Conservation (phyloP, 2,329 filamentous ascomycete genomes). For the Claviceps fusiformis region DNA sequence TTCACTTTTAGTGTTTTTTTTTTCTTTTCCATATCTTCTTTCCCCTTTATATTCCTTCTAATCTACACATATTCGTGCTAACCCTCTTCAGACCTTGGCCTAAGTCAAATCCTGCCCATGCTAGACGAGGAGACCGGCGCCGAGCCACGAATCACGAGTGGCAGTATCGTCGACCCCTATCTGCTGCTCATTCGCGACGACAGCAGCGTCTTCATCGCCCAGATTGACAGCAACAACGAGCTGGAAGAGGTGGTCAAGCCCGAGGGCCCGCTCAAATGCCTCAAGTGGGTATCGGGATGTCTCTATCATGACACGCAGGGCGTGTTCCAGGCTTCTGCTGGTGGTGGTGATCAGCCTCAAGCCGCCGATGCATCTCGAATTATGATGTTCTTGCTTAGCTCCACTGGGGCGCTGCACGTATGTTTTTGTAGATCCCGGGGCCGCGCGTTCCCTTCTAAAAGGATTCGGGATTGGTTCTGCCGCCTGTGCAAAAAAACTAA, state of each 20-base stretch:
- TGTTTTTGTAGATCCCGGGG: constrained; percentile 18
- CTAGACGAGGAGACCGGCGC: constrained; percentile 78
- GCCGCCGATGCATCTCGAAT: constrained; percentile 34
- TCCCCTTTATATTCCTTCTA: too few relatives aligned
- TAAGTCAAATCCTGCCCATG: constrained; percentile 86
- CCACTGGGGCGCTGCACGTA: constrained; percentile 62
- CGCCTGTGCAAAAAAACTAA: too few relatives aligned
- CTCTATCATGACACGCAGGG: constrained; percentile 58
- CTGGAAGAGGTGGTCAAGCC: constrained; percentile 66
- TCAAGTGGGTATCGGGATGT: constrained; percentile 72
- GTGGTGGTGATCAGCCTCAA: constrained; percentile 25
- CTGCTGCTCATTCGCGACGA: constrained; percentile 75
- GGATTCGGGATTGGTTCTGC: too few relatives aligned
- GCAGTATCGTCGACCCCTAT: constrained; percentile 79
- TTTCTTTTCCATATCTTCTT: too few relatives aligned
- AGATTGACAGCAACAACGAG: constrained; percentile 66
- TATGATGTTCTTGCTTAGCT: constrained; percentile 64
- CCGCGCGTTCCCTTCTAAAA: too few relatives aligned
- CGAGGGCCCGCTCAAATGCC: constrained; percentile 40
- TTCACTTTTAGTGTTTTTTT: not conserved
- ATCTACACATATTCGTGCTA: too few relatives aligned
- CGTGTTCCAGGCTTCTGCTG: constrained; percentile 31
- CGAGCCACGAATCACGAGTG: constrained; percentile 64
- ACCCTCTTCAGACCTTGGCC: constrained; percentile 52
- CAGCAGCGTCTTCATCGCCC: constrained; percentile 62